Base-by-base conservation (phyloP, 2,329 filamentous ascomycete genomes). In the Chalaropsis thielavioides region DNA sequence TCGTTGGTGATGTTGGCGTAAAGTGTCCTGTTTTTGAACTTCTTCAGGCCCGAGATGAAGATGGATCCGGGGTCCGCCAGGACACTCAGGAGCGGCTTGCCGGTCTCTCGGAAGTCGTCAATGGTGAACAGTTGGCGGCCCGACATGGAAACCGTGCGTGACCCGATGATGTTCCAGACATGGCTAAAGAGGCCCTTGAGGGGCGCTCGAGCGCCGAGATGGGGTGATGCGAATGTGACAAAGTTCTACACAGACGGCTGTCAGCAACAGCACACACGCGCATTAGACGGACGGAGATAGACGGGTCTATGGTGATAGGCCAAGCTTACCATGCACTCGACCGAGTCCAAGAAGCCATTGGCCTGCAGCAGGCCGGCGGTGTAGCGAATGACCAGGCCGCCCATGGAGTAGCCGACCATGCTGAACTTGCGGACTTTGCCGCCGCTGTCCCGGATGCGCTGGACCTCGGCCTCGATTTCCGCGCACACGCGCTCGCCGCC, bases 1-100 rank as follows among this genome's bases (percentile, higher is more conserved):
- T 97, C 92, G 74, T 96, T 96, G 71, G 88, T 77, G 59, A 95
- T 85, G 72, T 97, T 97, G 51, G 87, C 81, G 73, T 97, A 97
- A 1, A 95, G 77, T 3, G 84, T 88, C 66, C 85, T 86, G 64
- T 88, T 81, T 72, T 85, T 83, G 76, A 97, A 97, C 69, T 79
- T 81, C 67, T 83, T 81, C 58, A 97, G 79, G 0, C 86, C 92
- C 40, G 83, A 83, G 70, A 95, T 87, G 76, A 97, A 97, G 69
- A 96, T 88, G 68, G 88, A 92, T 61, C 87, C 81, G 0, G 87
- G 85, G 69, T 96, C 92, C 5, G 92, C 89, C 38, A 97, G 80
- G 10, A 96, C 80, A 61, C 88, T 81, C 22, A 97, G 81, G 10
- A 97, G 78, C 0, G 92, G 90, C 49, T 85, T 82, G n/a, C 83